Percentiles rank a stretch among this genome's conserved stretches.
These are phyloP conservation scores for Cystoderma amianthinum DNA, from an alignment of 768 basidiomycete genomes.

Conservation along the genomic window DNA sequence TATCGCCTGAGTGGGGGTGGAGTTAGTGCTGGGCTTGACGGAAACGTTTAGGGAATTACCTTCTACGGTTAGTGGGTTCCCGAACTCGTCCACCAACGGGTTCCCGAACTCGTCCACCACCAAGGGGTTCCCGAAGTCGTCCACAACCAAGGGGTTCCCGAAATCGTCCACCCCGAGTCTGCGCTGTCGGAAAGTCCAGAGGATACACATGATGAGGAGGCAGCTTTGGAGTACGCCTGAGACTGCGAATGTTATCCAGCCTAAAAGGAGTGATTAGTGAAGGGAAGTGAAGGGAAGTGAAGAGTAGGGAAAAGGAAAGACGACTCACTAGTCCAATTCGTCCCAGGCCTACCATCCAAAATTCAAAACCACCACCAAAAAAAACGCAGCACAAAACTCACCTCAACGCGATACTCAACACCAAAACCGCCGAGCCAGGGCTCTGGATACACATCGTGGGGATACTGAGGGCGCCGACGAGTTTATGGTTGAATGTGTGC, in stretches of 20 bases:
- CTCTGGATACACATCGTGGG: slow-evolving; percentile 96
- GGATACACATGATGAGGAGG: slow-evolving; percentile 78
- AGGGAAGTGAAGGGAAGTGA: too few relatives aligned
- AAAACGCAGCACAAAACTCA: slow-evolving; percentile 17
- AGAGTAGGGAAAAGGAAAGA: not conserved
- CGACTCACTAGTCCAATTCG: slow-evolving; percentile 75
- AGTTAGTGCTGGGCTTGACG: too few relatives aligned
- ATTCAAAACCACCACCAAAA: slow-evolving; percentile 3
- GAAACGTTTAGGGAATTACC: too few relatives aligned
- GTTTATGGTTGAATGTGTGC: slow-evolving; percentile 68
- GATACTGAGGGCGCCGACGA: slow-evolving; percentile 91
- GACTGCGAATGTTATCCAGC: slow-evolving; percentile 77
- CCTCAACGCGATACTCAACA: slow-evolving; percentile 70
- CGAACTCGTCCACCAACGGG: too few relatives aligned
- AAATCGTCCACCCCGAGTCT: slow-evolving; percentile 84
- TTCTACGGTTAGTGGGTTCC: too few relatives aligned
- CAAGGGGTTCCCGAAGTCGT: too few relatives aligned
- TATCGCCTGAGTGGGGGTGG: too few relatives aligned
- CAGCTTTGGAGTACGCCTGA: slow-evolving; percentile 80
- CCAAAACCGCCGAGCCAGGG: slow-evolving; percentile 86
- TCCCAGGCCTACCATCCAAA: slow-evolving; percentile 49
- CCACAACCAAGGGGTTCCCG: slow-evolving; percentile 42
- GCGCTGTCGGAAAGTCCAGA: slow-evolving; percentile 78
- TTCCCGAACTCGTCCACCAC: too few relatives aligned
- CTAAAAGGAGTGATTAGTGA: slow-evolving; percentile 21